Evolutionary conservation across 225 moss, liverwort and hornwort species (phyloP).

Genomic region (Anthoceros angustus): DNA sequence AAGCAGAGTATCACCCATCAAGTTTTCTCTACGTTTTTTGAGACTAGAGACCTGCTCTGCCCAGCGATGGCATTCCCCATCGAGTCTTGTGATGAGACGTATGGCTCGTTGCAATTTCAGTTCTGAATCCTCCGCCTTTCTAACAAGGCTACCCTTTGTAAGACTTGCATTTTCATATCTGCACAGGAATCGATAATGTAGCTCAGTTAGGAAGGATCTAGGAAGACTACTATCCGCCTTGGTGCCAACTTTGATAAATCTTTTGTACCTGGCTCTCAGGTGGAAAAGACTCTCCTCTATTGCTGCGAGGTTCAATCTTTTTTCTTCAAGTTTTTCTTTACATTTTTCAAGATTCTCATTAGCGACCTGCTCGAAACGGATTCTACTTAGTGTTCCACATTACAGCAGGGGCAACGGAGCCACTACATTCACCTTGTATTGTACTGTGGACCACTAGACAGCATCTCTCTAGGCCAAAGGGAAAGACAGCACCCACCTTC

Average conservation of each 20-base stretch:
- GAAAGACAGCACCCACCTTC: conserved; percentile 14
- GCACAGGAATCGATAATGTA: not conserved
- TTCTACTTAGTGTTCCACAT: conserved; percentile 6
- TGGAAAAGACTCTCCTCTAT: conserved; percentile 26
- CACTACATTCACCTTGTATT: not conserved
- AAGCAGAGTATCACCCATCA: conserved; percentile 28
- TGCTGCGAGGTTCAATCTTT: conserved; percentile 18
- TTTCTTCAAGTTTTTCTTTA: conserved; percentile 25
- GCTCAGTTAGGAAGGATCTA: not conserved
- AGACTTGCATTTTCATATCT: conserved; percentile 29
- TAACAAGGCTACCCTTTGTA: conserved; percentile 28
- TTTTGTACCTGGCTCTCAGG: conserved; percentile 21
- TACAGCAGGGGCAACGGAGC: not conserved
- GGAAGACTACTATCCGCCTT: not conserved
- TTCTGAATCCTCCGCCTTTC: conserved; percentile 28
- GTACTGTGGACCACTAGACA: not conserved
- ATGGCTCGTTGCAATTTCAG: conserved; percentile 26
- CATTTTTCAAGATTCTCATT: conserved; percentile 31
- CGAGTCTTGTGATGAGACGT: conserved; percentile 27
- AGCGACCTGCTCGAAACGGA: conserved; percentile 9
- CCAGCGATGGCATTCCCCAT: conserved; percentile 36
- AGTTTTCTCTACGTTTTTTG: conserved; percentile 18
- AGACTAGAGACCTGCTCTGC: conserved; percentile 22
- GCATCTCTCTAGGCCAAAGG: not conserved
- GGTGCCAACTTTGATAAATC: not conserved